Evolutionary conservation across 140 eudicot species (phyloP), one percentile per base, ranked within the genome.

Genomic region (Stevia rebaudiana): DNA sequence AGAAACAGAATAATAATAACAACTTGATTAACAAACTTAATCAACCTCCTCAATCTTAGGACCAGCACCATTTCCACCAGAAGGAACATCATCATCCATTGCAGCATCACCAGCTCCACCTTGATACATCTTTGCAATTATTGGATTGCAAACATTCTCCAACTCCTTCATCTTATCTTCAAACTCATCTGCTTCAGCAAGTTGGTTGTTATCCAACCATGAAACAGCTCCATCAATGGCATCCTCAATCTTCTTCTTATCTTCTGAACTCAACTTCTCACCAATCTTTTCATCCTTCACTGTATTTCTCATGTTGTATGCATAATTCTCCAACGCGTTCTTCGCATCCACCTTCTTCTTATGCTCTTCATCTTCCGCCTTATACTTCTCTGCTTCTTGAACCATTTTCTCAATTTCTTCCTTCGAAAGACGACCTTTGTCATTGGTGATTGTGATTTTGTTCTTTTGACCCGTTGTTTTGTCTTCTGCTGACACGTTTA

Each of bases 281-380:
- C 56, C 61, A 15, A 76, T 76, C 72, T 76, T 76, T 3, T 76
- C 80, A 23, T 76, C 80, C 30, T 76, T 76, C 6, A 76, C 70
- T 1, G 80, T 76, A 48, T 76, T 76, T 47, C 80, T 62, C 80
- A 76, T 76, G 67, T 73, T 62, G 48, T 78, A 78, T 1, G 79
- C 79, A 23, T 78, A 78, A 16, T 66, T 60, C 61, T 78, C 82
- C 51, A 78, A 61, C 0, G 68, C 13, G 4, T 72, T 78, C 62
- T 60, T 78, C 0, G 82, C 79, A 9, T 73, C 76, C 16, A 78
- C 67, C n/a, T 69, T 78, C 53, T 78, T 78, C 50, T 73, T 68
- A 1, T 59, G 75, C 13, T 78, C 76, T 48, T 78, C 83, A n/a
- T 78, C 83, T 17, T 73, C 83, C 0, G 79, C 72, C 55, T 78